Conservation (phyloP, 768 basidiomycete species). For the Pulveroboletus frians region DNA sequence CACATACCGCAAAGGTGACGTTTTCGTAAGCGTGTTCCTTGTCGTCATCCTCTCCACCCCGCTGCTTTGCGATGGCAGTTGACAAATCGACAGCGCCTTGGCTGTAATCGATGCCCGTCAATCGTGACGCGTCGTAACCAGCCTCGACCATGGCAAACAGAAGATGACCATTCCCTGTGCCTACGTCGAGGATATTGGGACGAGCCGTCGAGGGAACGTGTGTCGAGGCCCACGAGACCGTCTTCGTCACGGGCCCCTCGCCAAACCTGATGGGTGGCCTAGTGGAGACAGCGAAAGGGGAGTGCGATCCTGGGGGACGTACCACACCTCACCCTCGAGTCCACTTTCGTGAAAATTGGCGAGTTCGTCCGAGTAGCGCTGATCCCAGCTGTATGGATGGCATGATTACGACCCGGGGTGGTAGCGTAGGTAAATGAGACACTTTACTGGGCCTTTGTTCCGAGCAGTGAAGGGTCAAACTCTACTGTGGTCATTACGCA, state of each 20-base stretch:
- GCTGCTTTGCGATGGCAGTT: constrained; percentile 45
- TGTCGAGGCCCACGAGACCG: constrained; percentile 67
- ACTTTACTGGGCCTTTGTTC: constrained; percentile 73
- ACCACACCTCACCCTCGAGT: constrained; percentile 87
- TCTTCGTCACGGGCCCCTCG: constrained; percentile 66
- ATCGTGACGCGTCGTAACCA: constrained; percentile 48
- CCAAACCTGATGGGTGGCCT: constrained; percentile 60
- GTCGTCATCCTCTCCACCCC: constrained; percentile 16
- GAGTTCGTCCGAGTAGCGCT: constrained; percentile 67
- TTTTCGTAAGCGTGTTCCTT: not conserved
- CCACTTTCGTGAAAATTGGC: constrained; percentile 69
- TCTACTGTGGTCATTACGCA: constrained; percentile 36
- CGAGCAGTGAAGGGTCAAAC: constrained; percentile 67
- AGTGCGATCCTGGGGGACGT: constrained; percentile 10
- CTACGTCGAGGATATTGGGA: constrained; percentile 67
- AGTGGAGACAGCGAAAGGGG: not conserved
- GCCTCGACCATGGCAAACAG: constrained; percentile 66
- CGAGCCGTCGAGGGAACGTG: constrained; percentile 45
- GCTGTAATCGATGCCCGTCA: constrained; percentile 77
- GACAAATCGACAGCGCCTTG: constrained; percentile 64
- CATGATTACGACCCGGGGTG: not conserved
- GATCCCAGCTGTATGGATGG: constrained; percentile 58
- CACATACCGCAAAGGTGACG: constrained; percentile 53
- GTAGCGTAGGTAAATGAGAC: not conserved
- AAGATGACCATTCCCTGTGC: constrained; percentile 75